These are phyloP conservation scores for Penicillium antarcticum DNA, from an alignment of 495 filamentous ascomycete species.

Conservation along the genomic window DNA sequence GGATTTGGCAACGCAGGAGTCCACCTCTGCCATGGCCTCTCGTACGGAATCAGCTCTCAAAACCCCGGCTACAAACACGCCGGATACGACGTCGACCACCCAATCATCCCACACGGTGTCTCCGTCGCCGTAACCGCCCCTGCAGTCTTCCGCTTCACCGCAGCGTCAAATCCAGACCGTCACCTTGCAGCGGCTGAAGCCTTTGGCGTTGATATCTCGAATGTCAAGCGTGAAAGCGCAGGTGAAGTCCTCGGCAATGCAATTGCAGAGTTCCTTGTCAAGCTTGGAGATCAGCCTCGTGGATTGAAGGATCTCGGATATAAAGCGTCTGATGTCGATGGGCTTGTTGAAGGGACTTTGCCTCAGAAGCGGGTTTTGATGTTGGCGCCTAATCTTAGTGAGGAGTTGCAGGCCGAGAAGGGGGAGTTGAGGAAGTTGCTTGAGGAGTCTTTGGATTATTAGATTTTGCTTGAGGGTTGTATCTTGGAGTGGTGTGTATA, in stretches of 20 bases:
- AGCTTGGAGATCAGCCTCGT: constrained; percentile 84
- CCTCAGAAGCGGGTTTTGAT: constrained; percentile 87
- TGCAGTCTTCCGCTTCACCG: constrained; percentile 91
- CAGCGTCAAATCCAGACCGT: constrained; percentile 81
- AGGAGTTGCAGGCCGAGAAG: constrained; percentile 59
- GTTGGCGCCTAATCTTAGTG: constrained; percentile 79
- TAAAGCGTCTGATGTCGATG: constrained; percentile 65
- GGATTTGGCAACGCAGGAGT: constrained; percentile 98
- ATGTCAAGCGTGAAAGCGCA: constrained; percentile 80
- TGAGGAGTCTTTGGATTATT: constrained; percentile 64
- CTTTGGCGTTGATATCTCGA: constrained; percentile 85
- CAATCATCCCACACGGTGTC: constrained; percentile 95
- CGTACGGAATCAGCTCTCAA: constrained; percentile 89
- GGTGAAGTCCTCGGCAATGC: constrained; percentile 85
- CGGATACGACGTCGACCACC: constrained; percentile 69
- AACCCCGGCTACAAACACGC: constrained; percentile 86
- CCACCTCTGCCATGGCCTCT: constrained; percentile 96
- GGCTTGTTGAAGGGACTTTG: constrained; percentile 87
- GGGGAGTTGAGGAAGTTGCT: constrained; percentile 62
- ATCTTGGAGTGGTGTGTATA: no score
- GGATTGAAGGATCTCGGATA: constrained; percentile 86
- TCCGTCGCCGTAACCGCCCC: constrained; percentile 93
- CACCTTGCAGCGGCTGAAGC: constrained; percentile 85
- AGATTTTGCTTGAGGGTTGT: constrained; percentile 1
- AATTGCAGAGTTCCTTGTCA: constrained; percentile 70